A percentile compares a stretch with the other conserved stretches of the same genome.
Evolutionary conservation across 1,139 yeast species (phyloP).

Genomic region (Zygosaccharomyces pseudobailii): DNA sequence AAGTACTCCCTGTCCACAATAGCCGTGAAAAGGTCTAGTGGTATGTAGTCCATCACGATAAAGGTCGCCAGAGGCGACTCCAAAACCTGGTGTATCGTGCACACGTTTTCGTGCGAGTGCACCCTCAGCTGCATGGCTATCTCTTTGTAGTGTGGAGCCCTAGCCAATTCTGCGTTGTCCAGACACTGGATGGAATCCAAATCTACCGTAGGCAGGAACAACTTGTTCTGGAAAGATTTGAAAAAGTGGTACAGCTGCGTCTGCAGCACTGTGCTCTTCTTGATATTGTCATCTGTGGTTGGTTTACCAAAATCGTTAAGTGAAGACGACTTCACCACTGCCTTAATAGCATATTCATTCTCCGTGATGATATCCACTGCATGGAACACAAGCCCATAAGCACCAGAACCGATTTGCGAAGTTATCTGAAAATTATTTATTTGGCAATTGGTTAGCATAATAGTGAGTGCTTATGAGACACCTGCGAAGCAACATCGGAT

Average conservation of each 20-base stretch:
- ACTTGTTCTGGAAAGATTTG: constrained; percentile 24
- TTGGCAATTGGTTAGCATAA: constrained; percentile 28
- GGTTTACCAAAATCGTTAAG: constrained; percentile 25
- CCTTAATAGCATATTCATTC: constrained; percentile 64
- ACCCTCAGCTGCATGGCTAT: constrained; percentile 68
- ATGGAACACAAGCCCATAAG: constrained; percentile 78
- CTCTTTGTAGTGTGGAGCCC: constrained; percentile 45
- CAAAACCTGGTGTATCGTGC: constrained; percentile 69
- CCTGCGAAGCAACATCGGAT: neutral
- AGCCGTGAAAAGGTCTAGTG: constrained; percentile 75
- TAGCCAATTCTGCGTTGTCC: constrained; percentile 22
- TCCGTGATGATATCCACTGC: constrained; percentile 54
- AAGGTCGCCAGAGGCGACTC: constrained; percentile 55
- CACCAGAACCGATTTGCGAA: constrained; percentile 69
- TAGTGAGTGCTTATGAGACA: neutral
- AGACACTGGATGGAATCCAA: constrained; percentile 26
- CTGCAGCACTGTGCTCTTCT: constrained; percentile 27
- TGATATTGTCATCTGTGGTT: constrained; percentile 19
- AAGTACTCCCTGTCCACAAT: constrained; percentile 60
- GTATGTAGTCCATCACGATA: constrained; percentile 75
- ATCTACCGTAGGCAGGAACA: constrained; percentile 30
- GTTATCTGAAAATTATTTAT: constrained; percentile 29
- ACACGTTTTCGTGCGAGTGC: constrained; percentile 71
- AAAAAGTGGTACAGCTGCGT: constrained; percentile 29
- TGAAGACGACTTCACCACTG: constrained; percentile 47